Base-by-base conservation (phyloP, 306 rosid species). In the Senna tora region DNA sequence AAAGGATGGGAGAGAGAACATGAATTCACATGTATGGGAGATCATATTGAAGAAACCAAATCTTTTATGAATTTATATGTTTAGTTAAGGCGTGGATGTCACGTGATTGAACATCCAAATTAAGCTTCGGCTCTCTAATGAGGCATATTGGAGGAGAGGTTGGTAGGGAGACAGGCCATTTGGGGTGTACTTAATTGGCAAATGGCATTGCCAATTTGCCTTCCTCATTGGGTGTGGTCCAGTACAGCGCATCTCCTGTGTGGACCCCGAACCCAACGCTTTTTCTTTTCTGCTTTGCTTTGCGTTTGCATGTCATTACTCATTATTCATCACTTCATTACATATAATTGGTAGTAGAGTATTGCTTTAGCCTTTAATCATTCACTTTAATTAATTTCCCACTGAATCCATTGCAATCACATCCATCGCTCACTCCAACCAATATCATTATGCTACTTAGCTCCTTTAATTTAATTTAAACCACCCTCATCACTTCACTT, bases 131-230 rank as follows among this genome's bases (percentile, higher is more conserved):
- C n/a, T n/a, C n/a, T n/a, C n/a, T n/a, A 49, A 49, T n/a, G 54
- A 16, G 7, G 9, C 12, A n/a, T 14, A 13, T 46, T 14, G 17
- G 15, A 14, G 17, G 39, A 33, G 42, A 69, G 33, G 75, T 39
- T 60, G 66, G 61, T 33, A 47, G 11, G 73, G 4, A 45, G 73
- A 77, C 73, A 77, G 61, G 41, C 33, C 81, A 61, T 69, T 77
- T 70, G 76, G 67, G 68, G 64, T 64, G 73, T 71, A 36, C 34
- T 75, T 20, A 1, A n/a, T n/a, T n/a, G 12, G 6, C 19, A 36
- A 57, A 9, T 58, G 5, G 20, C 3, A 33, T 33, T 50, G 64
- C 38, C 30, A 25, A 41, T 16, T 47, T 47, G 53, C 5, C 0
- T 47, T 15, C 20, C n/a, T 60, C 9, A 67, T 47, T 52, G 15